Conservation (phyloP, 2,329 filamentous ascomycete genomes). For the Xylaria digitata region DNA sequence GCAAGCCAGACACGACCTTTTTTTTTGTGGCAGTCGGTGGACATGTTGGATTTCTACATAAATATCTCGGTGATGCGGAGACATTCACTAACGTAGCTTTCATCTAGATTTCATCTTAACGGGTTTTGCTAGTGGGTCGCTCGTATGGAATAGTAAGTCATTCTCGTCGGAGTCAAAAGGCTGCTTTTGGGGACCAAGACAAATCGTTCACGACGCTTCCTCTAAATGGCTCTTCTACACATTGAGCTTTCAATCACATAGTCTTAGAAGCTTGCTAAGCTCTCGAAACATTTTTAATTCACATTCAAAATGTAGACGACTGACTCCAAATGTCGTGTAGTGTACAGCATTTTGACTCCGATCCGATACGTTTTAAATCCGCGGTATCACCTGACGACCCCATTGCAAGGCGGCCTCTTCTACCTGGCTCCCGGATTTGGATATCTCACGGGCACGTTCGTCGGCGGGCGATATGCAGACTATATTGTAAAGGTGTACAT, state of each 20-base stretch:
- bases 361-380: slow-evolving; percentile 76
- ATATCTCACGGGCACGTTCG: slow-evolving; percentile 72
- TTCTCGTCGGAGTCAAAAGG: slow-evolving; percentile 44
- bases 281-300: background rate
- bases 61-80: background rate
- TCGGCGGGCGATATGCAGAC: slow-evolving; percentile 66
- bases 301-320: background rate
- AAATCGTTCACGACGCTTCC: too few species aligned
- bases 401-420: slow-evolving; percentile 73
- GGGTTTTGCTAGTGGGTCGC: slow-evolving; percentile 66
- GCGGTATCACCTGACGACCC: slow-evolving; percentile 72
- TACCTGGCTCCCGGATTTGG: slow-evolving; percentile 76
- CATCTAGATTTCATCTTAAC: slow-evolving; percentile 67
- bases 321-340: background rate
- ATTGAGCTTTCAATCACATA: too few species aligned
- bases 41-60: background rate
- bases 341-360: slow-evolving; percentile 68
- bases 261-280: too few species aligned
- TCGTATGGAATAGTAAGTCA: slow-evolving; percentile 76
- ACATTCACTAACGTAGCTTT: slow-evolving; percentile 19
- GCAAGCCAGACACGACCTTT: background rate
- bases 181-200: background rate
- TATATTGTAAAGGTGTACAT: slow-evolving; percentile 55
- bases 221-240: too few species aligned
- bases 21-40: background rate